Evolutionary conservation across 768 basidiomycete species (phyloP), one percentile per base, ranked within the genome.

Genomic region (Naganishia onofrii): DNA sequence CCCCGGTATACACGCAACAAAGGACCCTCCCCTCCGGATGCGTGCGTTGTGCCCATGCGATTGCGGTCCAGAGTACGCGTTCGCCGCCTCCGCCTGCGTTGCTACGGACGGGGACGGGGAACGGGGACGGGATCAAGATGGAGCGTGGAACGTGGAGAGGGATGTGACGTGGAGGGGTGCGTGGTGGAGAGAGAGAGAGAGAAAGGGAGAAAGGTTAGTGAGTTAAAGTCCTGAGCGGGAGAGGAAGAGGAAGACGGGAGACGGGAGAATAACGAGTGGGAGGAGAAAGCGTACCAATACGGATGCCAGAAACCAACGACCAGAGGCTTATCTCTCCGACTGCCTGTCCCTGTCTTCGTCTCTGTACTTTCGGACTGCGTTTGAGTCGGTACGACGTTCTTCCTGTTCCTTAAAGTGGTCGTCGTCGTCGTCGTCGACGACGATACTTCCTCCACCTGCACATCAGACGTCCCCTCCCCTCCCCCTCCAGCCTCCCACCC

Each of bases 71-170:
- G 0, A 99, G 82, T 0, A 99, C 96, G 0, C 93, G 87, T 81
- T 98, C 95, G 0, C 96, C 95, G 31, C 95, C 96, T 13, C 95
- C 95, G 0, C 95, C 94, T 44, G 94, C 93, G 84, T 98, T 96
- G 77, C 95, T 89, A 79, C 55, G 46, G 57, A 64, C 60, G 51
- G 31, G 15, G 44, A n/a, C 34, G 34, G 4, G 34, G 34, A 12
- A 36, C 12, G 4, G 4, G 4, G 34, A 36, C 12, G 12, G 12
- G 34, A 36, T 36, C 34, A 36, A 36, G 34, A 12, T 36, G 34
- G 34, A 36, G 34, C 34, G 12, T 4, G 34, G 6, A 36, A 12
- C 6, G 34, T 36, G 34, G 34, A 36, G 34, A n/a, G 34, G 12
- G 34, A 12, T 36, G 34, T 12, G 34, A 36, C 34, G 42, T 15